A percentile compares a stretch with the other conserved stretches of the same genome.
Evolutionary conservation across 2,329 filamentous ascomycete species (phyloP).

Genomic region (Thielaviopsis musarum): DNA sequence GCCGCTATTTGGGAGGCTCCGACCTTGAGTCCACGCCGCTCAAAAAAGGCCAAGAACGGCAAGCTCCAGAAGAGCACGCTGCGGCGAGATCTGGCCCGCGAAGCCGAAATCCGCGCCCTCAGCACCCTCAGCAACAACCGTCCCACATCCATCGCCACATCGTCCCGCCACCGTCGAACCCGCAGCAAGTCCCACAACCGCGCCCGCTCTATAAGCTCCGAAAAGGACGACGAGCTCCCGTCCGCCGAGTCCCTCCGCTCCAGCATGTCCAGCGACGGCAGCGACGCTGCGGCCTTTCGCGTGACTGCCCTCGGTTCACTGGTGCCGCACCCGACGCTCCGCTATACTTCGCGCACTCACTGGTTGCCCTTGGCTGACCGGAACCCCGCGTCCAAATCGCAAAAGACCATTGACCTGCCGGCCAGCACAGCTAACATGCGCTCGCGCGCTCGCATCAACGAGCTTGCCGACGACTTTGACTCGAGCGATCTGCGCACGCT

Average conservation of each 20-base stretch:
- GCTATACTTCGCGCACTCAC: constrained; percentile 50
- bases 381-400: constrained; percentile 28
- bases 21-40: constrained; percentile 8
- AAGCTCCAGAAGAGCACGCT: constrained; percentile 3
- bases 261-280: constrained; percentile 56
- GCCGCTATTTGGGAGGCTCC: constrained; percentile 10
- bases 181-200: constrained; percentile 46
- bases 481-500: constrained; percentile 71
- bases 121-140: constrained; percentile 36
- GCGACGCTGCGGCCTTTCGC: constrained; percentile 55
- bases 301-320: constrained; percentile 68
- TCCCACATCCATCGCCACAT: constrained; percentile 41
- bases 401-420: constrained; percentile 30
- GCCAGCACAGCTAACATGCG: constrained; percentile 47
- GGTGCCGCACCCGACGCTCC: constrained; percentile 69
- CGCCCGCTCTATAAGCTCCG: constrained; percentile 34
- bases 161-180: constrained; percentile 37
- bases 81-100: constrained; percentile 47
- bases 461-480: constrained; percentile 72
- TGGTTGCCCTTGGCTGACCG: constrained; percentile 30
- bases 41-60: constrained; percentile 1
- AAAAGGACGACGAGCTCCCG: constrained; percentile 37
- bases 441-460: constrained; percentile 45
- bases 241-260: constrained; percentile 64
- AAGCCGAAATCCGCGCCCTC: constrained; percentile 81